phyloP scores from a whole-genome alignment of 2,329 filamentous ascomycete species.

The Hypoxylon sp. region DNA sequence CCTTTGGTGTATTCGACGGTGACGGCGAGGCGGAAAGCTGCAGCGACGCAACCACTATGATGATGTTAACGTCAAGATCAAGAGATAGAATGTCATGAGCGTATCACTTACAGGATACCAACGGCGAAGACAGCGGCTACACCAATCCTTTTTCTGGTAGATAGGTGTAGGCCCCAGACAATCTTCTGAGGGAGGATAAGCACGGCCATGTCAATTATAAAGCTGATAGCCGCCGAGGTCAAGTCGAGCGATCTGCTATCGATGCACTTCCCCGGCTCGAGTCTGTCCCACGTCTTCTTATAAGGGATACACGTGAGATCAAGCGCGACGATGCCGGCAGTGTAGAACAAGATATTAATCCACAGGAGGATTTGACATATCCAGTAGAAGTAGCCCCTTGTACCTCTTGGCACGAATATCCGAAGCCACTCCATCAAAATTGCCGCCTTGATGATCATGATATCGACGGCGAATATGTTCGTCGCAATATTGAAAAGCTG shows the following conservation, averaged over 20 bases:
- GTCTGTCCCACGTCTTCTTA: slow-evolving; percentile 37
- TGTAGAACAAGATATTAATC: slow-evolving; percentile 17
- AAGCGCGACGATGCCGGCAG: slow-evolving; percentile 26
- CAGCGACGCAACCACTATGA: neutral
- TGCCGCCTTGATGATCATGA: slow-evolving; percentile 44
- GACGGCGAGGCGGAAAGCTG: neutral
- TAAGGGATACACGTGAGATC: slow-evolving; percentile 37
- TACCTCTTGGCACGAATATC: slow-evolving; percentile 38
- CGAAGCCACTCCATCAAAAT: slow-evolving; percentile 55
- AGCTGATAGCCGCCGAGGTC: neutral
- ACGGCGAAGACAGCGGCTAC: neutral
- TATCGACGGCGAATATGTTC: too few species aligned
- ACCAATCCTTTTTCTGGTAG: neutral
- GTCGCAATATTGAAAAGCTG: too few species aligned
- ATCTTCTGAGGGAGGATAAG: neutral
- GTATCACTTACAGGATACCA: neutral
- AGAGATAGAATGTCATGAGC: neutral
- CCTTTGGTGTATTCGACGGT: neutral
- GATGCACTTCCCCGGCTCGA: slow-evolving; percentile 2
- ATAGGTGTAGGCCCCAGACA: neutral
- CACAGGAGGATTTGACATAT: slow-evolving; percentile 22
- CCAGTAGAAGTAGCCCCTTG: slow-evolving; percentile 42
- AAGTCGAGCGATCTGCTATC: neutral
- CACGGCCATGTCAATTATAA: neutral
- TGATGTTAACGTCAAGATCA: neutral